Conservation (phyloP, 2,329 filamentous ascomycete species). For the Claviceps sp. region DNA sequence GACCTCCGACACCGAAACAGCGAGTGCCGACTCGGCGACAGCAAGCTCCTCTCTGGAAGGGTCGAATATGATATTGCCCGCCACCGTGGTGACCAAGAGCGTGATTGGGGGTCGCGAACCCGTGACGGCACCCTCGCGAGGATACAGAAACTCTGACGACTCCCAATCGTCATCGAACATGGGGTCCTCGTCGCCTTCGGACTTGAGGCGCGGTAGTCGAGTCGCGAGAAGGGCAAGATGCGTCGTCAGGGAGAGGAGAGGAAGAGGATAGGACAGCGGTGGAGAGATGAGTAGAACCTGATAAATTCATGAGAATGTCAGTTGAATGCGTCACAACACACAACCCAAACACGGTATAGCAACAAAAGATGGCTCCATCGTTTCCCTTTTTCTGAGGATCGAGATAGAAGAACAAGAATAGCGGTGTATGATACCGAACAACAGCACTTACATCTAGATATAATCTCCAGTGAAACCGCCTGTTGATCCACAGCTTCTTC, state of each 20-base stretch:
- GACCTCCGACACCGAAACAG: constrained; percentile 59
- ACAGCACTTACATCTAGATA: constrained; percentile 68
- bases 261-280: constrained; percentile 82
- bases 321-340: neutral
- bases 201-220: constrained; percentile 70
- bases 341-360: neutral
- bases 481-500: constrained; percentile 72
- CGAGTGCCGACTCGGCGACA: constrained; percentile 79
- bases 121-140: constrained; percentile 26
- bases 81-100: constrained; percentile 76
- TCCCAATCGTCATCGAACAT: constrained; percentile 98
- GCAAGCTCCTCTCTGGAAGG: constrained; percentile 83
- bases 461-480: constrained; percentile 88
- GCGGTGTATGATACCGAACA: neutral
- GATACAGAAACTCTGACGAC: constrained; percentile 65
- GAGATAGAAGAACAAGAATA: neutral
- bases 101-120: constrained; percentile 65
- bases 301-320: too few relatives aligned
- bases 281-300: constrained; percentile 89
- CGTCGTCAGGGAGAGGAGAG: constrained; percentile 80
- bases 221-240: constrained; percentile 87
- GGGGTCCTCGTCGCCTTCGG: constrained; percentile 86
- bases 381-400: neutral
- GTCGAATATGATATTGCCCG: constrained; percentile 85
- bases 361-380: neutral